Conservation (phyloP, 2,329 filamentous ascomycete species). For the Apiospora sp. region DNA sequence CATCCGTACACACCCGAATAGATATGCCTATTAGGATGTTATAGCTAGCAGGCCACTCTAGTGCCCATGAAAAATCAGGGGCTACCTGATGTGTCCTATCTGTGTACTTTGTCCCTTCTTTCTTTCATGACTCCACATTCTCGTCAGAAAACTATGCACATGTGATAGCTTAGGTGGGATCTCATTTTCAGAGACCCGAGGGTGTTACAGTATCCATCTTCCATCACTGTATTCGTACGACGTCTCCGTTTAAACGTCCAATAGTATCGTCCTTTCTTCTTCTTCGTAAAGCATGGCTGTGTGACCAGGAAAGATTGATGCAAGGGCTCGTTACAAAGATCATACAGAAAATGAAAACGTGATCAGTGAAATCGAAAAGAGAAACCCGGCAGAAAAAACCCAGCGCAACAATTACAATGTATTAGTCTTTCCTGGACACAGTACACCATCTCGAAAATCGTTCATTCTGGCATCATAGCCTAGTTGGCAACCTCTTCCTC, state of each 20-base stretch:
- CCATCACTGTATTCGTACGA: slow-evolving; percentile 16
- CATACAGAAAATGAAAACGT: slow-evolving; percentile 38
- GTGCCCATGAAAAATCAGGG: background rate
- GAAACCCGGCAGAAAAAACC: slow-evolving; percentile 39
- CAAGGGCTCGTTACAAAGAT: slow-evolving; percentile 43
- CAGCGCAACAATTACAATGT: slow-evolving; percentile 52
- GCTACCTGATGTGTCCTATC: background rate
- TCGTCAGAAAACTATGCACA: slow-evolving; percentile 15
- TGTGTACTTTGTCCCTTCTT: slow-evolving; percentile 9
- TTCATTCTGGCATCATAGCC: slow-evolving; percentile 30
- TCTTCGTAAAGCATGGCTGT: slow-evolving; percentile 27
- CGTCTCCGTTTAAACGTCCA: slow-evolving; percentile 17
- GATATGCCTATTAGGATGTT: slow-evolving; percentile 1
- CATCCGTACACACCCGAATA: background rate
- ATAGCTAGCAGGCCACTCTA: background rate
- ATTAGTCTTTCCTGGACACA: slow-evolving; percentile 44
- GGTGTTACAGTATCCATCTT: background rate
- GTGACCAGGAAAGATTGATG: slow-evolving; percentile 42
- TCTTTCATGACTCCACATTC: slow-evolving; percentile 10
- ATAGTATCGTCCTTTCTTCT: background rate
- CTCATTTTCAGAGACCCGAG: slow-evolving; percentile 32
- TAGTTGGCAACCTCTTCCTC: slow-evolving; percentile 72
- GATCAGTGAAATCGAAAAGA: slow-evolving; percentile 33
- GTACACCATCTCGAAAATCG: slow-evolving; percentile 27
- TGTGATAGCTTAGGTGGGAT: slow-evolving; percentile 23